Evolutionary conservation across 202 grass and related monocot genomes (phyloP).

Genomic region (Brachypodium distachyon): DNA sequence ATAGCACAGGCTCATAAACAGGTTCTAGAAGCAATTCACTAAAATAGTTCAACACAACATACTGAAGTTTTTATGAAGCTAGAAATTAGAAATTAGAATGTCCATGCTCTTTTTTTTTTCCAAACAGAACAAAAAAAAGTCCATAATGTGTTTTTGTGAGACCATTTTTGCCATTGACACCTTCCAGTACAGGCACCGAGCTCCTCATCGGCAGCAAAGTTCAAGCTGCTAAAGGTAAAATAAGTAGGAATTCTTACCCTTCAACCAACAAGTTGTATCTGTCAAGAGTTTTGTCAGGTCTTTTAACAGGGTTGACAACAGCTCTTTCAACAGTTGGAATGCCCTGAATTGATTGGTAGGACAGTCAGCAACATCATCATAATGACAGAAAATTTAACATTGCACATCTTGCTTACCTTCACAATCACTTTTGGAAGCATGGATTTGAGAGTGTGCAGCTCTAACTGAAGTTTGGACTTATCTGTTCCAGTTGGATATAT

Average conservation of each 20-base stretch:
- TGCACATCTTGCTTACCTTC: slow-evolving; percentile 43
- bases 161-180: neutral
- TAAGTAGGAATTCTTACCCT: slow-evolving; percentile 59
- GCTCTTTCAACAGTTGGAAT: slow-evolving; percentile 83
- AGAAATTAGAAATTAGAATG: neutral
- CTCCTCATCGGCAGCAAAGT: neutral
- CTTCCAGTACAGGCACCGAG: neutral
- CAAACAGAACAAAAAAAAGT: neutral
- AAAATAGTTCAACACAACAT: slow-evolving; percentile 8
- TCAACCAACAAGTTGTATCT: slow-evolving; percentile 68
- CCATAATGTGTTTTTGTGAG: neutral
- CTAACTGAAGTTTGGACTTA: slow-evolving; percentile 66
- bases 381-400: slow-evolving; percentile 1
- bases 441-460: slow-evolving; percentile 59
- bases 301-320: slow-evolving; percentile 38
- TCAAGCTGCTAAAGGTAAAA: slow-evolving; percentile 2
- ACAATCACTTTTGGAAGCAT: slow-evolving; percentile 94
- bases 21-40: neutral
- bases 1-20: neutral
- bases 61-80: neutral
- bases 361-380: neutral
- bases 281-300: slow-evolving; percentile 5
- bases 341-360: slow-evolving; percentile 48
- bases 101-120: neutral
- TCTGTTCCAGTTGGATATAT: slow-evolving; percentile 75